A percentile compares a stretch with the other conserved stretches of the same genome.
Evolutionary conservation across 345 rosid species (phyloP).

Genomic region (Salix brachista): DNA sequence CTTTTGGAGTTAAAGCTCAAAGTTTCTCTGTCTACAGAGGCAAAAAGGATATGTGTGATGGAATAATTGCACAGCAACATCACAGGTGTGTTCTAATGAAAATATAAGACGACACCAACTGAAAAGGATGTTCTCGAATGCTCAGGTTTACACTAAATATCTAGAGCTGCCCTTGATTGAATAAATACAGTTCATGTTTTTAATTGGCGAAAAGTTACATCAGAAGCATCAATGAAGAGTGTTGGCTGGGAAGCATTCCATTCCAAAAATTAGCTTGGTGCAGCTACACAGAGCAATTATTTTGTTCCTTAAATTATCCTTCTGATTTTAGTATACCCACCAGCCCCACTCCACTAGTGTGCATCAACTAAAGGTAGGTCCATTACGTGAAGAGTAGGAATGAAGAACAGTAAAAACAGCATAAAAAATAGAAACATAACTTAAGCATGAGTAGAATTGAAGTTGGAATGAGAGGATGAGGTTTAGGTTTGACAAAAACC

Average conservation of each 20-base stretch:
- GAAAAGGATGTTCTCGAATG: neutral
- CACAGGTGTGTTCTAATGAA: neutral
- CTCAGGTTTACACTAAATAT: neutral
- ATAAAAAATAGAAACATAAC: neutral
- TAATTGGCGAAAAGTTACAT: neutral
- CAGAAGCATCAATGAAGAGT: neutral
- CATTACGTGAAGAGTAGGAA: neutral
- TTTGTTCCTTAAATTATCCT: neutral
- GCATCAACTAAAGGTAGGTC: neutral
- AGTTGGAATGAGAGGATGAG: neutral
- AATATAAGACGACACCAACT: neutral
- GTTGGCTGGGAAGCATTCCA: neutral
- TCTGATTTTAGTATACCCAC: neutral
- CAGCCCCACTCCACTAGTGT: neutral
- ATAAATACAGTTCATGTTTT: neutral
- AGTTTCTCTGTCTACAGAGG: slow-evolving; percentile 50
- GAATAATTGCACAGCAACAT: neutral
- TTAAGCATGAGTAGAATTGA: neutral
- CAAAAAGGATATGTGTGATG: slow-evolving; percentile 2
- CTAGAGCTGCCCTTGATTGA: neutral
- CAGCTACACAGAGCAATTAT: neutral
- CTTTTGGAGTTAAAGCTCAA: slow-evolving; percentile 41
- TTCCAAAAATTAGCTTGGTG: neutral
- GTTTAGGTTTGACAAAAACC: neutral
- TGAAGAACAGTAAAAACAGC: neutral